These are phyloP conservation scores for Phytophthora uliginosa DNA, from an alignment of 352 stramenopile genomes.

Conservation along the genomic window DNA sequence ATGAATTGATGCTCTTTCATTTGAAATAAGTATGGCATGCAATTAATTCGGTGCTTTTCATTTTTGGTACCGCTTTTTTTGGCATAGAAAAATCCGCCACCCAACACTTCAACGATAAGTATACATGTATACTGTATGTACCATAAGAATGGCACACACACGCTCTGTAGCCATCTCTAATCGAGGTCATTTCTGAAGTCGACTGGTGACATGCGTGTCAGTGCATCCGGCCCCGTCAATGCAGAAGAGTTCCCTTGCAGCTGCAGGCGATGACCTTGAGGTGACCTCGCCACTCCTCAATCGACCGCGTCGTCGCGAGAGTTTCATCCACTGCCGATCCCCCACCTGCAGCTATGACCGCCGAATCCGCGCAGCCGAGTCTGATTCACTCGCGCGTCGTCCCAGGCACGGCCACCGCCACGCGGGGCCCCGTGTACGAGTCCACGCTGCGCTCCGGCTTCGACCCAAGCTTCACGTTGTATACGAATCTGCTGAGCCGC, in stretches of 20 bases:
- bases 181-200: not conserved
- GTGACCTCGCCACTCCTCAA: conserved; percentile 17
- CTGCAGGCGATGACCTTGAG: not conserved
- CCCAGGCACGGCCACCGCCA: conserved; percentile 36
- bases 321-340: not conserved
- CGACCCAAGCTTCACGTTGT: conserved; percentile 62
- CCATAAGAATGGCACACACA: not conserved
- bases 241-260: conserved; percentile 1
- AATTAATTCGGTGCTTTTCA: too few species aligned
- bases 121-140: not conserved
- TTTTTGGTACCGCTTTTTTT: too few species aligned
- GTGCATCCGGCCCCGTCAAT: conserved; percentile 15
- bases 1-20: too few species aligned
- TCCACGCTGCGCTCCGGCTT: conserved; percentile 40
- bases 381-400: conserved; percentile 32
- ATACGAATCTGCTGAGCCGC: conserved; percentile 63
- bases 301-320: not conserved
- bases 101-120: too few species aligned
- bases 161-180: too few species aligned
- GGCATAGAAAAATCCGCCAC: too few species aligned
- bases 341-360: conserved; percentile 10
- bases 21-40: too few species aligned
- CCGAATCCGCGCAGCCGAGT: conserved; percentile 1
- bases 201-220: conserved; percentile 1
- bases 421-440: conserved; percentile 42